Evolutionary conservation across 805 yeast genomes (phyloP), one percentile per base, ranked within the genome.

Genomic region (Yamadazyma paraphyllophila): DNA sequence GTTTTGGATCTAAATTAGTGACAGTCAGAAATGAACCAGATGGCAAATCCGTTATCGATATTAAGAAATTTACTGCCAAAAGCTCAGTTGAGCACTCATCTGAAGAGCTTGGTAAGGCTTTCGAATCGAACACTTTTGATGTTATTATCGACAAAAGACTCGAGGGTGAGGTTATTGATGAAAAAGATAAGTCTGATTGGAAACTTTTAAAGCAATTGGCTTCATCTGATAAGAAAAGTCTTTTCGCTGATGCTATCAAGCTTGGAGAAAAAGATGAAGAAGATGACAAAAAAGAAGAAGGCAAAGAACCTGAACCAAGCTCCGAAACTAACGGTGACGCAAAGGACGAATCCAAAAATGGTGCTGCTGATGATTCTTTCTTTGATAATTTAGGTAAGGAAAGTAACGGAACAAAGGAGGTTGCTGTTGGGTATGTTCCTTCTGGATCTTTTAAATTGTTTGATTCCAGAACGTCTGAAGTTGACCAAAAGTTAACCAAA

Each of bases 1-100:
- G 96, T 0, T 92, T 90, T 68, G 99, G 99, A 49, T 96, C 96
- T 43, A 89, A 88, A 67, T 63, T 94, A 34, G 91, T 85, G 3
- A 63, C 73, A 10, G 81, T 84, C 11, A 57, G 63, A 31, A 66
- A 69, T 8, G 71, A 66, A 20, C 24, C 24, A 43, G 51, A 56
- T 36, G 71, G 69, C 11, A 57, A 74, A 56, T 71, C 81, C 24
- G 46, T 64, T 6, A 62, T 81, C 14, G 61, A 63, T 17, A 67
- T 81, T 46, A 58, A 70, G 17, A 78, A 76, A 53, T 62, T 76
- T 62, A 55, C 50, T 4, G 57, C 68, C 9, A 74, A 71, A 41
- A 67, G 63, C 11, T 52, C 58, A n/a, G 54, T 69, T 12, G 62
- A 63, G 20, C 62, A 53, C 4, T 63, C 69, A 13, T 69, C 69